These are phyloP conservation scores for Dalechampia spathulata DNA, from an alignment of 441 rosid genomes.

Conservation along the genomic window DNA sequence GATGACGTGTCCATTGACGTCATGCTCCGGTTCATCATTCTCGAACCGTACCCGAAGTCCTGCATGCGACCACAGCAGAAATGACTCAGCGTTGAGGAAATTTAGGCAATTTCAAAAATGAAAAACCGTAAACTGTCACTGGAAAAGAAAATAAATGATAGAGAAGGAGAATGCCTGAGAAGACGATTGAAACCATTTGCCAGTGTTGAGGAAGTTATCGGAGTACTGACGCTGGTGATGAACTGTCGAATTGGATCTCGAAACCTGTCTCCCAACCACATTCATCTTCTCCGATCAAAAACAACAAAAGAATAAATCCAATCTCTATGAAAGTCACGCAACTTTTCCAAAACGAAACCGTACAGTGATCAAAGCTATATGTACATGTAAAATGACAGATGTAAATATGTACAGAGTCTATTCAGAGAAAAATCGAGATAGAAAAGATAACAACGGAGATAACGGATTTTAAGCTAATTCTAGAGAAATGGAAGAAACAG, in stretches of 20 bases:
- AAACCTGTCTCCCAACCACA: constrained; percentile 33
- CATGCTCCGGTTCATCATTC: constrained; percentile 29
- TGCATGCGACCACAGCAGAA: background rate
- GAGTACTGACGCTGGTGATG: constrained; percentile 56
- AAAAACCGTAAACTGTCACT: background rate
- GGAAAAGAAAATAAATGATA: background rate
- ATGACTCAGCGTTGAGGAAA: too few relatives aligned
- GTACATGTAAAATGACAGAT: too few relatives aligned
- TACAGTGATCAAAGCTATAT: too few relatives aligned
- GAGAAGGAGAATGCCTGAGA: constrained; percentile 17
- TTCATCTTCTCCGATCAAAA: constrained; percentile 27
- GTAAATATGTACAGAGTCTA: too few relatives aligned
- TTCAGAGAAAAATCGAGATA: too few relatives aligned
- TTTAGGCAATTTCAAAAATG: background rate
- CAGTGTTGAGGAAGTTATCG: constrained; percentile 37
- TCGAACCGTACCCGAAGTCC: constrained; percentile 33
- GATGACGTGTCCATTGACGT: constrained; percentile 28
- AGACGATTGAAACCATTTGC: constrained; percentile 35
- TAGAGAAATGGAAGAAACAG: too few relatives aligned
- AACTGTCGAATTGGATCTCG: constrained; percentile 33
- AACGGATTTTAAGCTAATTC: too few relatives aligned
- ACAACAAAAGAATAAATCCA: too few relatives aligned
- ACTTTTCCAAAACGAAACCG: too few relatives aligned
- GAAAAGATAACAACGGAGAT: too few relatives aligned
- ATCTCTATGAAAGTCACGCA: too few relatives aligned